These are phyloP conservation scores for Ophiocordyceps camponoti-saundersi DNA, from an alignment of 2,329 filamentous ascomycete genomes.

Conservation along the genomic window DNA sequence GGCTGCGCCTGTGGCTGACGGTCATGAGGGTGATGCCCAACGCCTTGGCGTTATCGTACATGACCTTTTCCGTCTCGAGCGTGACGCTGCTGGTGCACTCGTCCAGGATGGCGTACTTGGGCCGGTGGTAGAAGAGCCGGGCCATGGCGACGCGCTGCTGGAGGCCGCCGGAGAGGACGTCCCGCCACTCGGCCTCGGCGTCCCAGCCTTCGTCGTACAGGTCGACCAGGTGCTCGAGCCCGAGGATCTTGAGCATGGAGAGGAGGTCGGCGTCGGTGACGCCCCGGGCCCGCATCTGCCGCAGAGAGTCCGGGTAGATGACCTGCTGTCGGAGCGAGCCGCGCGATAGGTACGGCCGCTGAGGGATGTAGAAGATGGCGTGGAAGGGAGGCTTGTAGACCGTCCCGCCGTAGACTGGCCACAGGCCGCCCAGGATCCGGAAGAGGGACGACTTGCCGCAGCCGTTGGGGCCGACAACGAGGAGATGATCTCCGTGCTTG, in stretches of 20 bases:
- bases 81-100: slow-evolving; percentile 96
- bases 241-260: slow-evolving; percentile 59
- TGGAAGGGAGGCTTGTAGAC: slow-evolving; percentile 83
- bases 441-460: slow-evolving; percentile 95
- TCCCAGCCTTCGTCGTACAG: slow-evolving; percentile 71
- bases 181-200: slow-evolving; percentile 89
- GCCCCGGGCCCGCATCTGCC: slow-evolving; percentile 72
- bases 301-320: slow-evolving; percentile 81
- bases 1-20: slow-evolving; percentile 72
- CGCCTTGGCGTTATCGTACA: slow-evolving; percentile 93
- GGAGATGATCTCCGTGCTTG: slow-evolving; percentile 69
- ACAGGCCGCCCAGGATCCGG: slow-evolving; percentile 86
- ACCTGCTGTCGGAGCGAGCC: slow-evolving; percentile 92
- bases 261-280: slow-evolving; percentile 69
- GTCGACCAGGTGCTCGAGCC: slow-evolving; percentile 68
- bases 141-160: slow-evolving; percentile 98
- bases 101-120: slow-evolving; percentile 87
- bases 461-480: slow-evolving; percentile 92
- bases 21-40: slow-evolving; percentile 94
- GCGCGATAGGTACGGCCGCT: slow-evolving; percentile 81
- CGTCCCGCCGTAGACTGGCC: slow-evolving; percentile 92
- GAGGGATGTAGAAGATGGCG: slow-evolving; percentile 96
- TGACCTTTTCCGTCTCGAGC: slow-evolving; percentile 80
- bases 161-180: slow-evolving; percentile 78
- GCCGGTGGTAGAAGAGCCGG: slow-evolving; percentile 80